Conservation (phyloP, 805 yeast species). For the Dipodascus geniculatus region DNA sequence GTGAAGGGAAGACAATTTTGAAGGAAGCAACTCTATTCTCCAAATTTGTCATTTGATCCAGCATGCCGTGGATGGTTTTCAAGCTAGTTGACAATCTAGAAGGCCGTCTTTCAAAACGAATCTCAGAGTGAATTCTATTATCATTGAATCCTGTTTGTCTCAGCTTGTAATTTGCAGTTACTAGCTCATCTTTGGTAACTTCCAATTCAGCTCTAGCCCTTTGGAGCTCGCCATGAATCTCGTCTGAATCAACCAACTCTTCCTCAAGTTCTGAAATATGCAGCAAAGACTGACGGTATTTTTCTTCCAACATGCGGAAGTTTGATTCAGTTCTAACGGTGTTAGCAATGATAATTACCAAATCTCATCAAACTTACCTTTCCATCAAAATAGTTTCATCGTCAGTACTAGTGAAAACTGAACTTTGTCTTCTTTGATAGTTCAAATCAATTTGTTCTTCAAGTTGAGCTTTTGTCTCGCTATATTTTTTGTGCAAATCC, state of each 20-base stretch:
- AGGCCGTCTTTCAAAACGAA: not conserved
- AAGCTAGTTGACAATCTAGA: constrained; percentile 15
- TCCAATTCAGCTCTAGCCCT: constrained; percentile 23
- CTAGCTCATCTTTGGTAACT: constrained; percentile 25
- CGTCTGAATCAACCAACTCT: constrained; percentile 24
- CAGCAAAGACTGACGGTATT: constrained; percentile 29
- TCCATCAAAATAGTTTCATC: constrained; percentile 22
- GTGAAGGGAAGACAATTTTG: constrained; percentile 16
- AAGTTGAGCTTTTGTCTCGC: constrained; percentile 14
- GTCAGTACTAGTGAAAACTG: constrained; percentile 16
- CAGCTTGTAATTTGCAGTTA: constrained; percentile 9
- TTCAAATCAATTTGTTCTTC: not conserved
- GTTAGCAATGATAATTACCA: constrained; percentile 33
- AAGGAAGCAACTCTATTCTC: constrained; percentile 22
- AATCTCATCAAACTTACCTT: constrained; percentile 33
- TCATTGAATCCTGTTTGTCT: constrained; percentile 3
- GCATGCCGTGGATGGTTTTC: constrained; percentile 21
- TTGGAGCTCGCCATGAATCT: constrained; percentile 15
- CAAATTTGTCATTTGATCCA: constrained; percentile 18
- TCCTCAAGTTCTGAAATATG: constrained; percentile 29
- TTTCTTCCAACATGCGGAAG: constrained; percentile 25
- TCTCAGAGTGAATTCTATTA: not conserved
- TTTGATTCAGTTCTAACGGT: constrained; percentile 25
- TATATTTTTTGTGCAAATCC: constrained; percentile 21
- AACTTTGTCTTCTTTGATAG: not conserved